Percentiles rank a stretch among this genome's conserved stretches.
These are phyloP conservation scores for Pythium insidiosum DNA, from an alignment of 352 stramenopile genomes.

Conservation along the genomic window DNA sequence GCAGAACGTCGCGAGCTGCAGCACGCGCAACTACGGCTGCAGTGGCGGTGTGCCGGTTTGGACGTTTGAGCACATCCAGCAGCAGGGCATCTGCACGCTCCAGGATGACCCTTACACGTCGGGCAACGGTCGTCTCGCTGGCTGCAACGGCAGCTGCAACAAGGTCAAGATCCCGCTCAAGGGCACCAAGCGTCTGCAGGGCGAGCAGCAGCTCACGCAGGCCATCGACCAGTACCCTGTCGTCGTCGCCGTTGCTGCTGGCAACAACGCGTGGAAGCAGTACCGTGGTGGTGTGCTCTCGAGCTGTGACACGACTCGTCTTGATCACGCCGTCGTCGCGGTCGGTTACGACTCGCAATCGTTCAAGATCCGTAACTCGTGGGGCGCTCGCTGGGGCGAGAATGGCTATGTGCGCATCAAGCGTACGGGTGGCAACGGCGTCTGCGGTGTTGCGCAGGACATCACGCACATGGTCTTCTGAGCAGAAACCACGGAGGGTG, in stretches of 20 bases:
- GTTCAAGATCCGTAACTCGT: constrained; percentile 98
- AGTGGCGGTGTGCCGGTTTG: constrained; percentile 87
- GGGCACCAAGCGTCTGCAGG: not conserved
- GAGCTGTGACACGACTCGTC: constrained; percentile 90
- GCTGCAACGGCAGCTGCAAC: constrained; percentile 4
- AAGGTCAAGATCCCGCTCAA: constrained; percentile 5
- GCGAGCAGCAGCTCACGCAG: constrained; percentile 64
- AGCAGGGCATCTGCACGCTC: constrained; percentile 77
- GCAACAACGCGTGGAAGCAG: too few species aligned
- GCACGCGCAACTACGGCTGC: too few species aligned
- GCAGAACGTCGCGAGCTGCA: too few species aligned
- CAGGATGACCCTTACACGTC: constrained; percentile 76
- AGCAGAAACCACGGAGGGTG: too few species aligned
- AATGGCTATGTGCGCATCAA: constrained; percentile 90
- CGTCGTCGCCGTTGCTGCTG: constrained; percentile 94
- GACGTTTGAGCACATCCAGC: too few species aligned
- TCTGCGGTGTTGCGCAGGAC: constrained; percentile 38
- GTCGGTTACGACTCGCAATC: constrained; percentile 90
- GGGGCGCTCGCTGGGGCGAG: constrained; percentile 93
- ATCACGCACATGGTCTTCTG: constrained; percentile 45
- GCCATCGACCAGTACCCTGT: constrained; percentile 92
- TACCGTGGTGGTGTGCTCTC: constrained; percentile 92
- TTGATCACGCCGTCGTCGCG: too few species aligned
- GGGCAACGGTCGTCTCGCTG: not conserved
- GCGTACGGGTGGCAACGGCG: constrained; percentile 47